Evolutionary conservation across 805 yeast genomes (phyloP), one percentile per base, ranked within the genome.

Genomic region (Starmerella davenportii): DNA sequence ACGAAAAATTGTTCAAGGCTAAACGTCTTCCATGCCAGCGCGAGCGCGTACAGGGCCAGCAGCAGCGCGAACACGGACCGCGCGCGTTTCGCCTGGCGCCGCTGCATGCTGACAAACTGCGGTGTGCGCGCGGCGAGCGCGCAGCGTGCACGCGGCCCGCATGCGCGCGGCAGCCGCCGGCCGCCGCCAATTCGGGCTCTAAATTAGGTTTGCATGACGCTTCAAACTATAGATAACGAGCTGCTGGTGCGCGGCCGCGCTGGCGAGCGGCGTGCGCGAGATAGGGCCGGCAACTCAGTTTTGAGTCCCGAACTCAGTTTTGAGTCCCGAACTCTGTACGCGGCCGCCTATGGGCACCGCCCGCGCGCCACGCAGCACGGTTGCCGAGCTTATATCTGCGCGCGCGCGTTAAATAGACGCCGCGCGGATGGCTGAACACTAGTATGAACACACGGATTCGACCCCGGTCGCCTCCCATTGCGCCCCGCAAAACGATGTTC

Each of bases 401-500:
- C 21, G 21, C 4, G 37, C 17, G 4, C 9, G 17, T 5, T 11
- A 8, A 21, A 16, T 31, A 7, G 20, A 11, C 19, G 5, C 5
- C 11, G 7, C 25, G 8, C 21, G 19, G 21, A 19, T 5, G 15
- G 17, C 19, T 16, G 5, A n/a, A 3, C 14, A 25, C 23, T 14
- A 35, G 31, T 16, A 43, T 43, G 46, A 16, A 24, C 3, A 21
- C 34, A 8, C 4, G 28, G 9, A 8, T 44, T 9, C 38, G 38
- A 1, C 38, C 38, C 14, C 20, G 33, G 13, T 28, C 29, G 5
- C 47, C 47, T 4, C 46, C 43, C 4, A 46, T 45, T 3, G 19
- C 20, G 1, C 38, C 44, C 17, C 40, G 46, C 19, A 31, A 20
- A n/a, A 45, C 46, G 5, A 24, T 39, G 2, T 29, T 36, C 34